These are phyloP conservation scores for Macadamia tetraphylla DNA, from an alignment of 164 flowering plant genomes.

Conservation along the genomic window DNA sequence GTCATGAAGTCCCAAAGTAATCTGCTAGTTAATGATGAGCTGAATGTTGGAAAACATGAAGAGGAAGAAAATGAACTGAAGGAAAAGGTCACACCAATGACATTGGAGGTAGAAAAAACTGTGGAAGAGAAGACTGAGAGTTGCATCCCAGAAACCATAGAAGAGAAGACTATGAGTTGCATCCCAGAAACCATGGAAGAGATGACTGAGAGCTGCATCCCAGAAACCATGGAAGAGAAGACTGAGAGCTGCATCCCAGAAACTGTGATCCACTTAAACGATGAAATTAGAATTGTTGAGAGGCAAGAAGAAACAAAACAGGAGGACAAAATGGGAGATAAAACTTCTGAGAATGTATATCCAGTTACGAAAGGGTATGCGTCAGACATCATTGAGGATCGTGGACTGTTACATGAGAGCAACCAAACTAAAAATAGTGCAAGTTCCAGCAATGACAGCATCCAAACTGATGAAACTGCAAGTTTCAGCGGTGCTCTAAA, in stretches of 20 bases:
- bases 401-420: constrained; percentile 18
- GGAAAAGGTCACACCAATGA: constrained; percentile 4
- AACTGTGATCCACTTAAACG: constrained; percentile 20
- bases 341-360: constrained; percentile 20
- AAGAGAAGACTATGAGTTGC: constrained; percentile 11
- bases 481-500: constrained; percentile 20
- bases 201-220: constrained; percentile 16
- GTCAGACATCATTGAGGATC: constrained; percentile 20
- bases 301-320: constrained; percentile 28
- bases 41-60: constrained; percentile 15
- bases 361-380: constrained; percentile 11
- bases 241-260: constrained; percentile 18
- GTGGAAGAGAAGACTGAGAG: constrained; percentile 9
- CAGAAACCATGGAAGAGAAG: constrained; percentile 10
- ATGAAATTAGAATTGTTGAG: constrained; percentile 20
- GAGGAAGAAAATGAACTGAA: constrained; percentile 25
- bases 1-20: constrained; percentile 33
- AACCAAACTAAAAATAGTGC: background rate
- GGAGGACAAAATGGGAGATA: constrained; percentile 18
- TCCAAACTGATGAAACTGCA: constrained; percentile 20
- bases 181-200: constrained; percentile 15
- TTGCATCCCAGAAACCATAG: constrained; percentile 15
- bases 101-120: no score
- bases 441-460: constrained; percentile 13
- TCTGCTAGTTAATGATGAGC: constrained; percentile 24